phyloP scores from a whole-genome alignment of 2,329 filamentous ascomycete species.

The Cercospora sp. region DNA sequence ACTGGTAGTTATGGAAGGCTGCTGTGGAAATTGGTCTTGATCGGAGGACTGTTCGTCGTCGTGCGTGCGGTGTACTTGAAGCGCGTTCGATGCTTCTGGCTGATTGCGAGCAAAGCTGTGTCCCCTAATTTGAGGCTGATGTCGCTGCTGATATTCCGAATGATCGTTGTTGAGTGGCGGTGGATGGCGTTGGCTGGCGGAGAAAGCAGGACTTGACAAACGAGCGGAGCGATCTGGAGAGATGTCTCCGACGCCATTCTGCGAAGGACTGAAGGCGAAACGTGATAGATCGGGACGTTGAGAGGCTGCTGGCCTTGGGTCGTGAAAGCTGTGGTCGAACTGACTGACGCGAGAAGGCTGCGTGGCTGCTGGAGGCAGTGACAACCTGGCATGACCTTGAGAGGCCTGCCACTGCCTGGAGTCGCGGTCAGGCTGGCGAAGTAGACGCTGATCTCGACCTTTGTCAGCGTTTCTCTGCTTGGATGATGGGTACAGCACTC shows the following conservation, averaged over 20 bases:
- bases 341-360: not conserved
- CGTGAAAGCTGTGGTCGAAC: not conserved
- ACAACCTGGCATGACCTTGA: slow-evolving; percentile 42
- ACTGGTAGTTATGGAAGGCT: not conserved
- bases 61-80: not conserved
- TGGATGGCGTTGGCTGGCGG: slow-evolving; percentile 36
- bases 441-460: slow-evolving; percentile 40
- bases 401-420: slow-evolving; percentile 40
- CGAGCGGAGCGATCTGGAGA: slow-evolving; percentile 28
- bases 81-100: not conserved
- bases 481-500: slow-evolving; percentile 9
- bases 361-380: slow-evolving; percentile 33
- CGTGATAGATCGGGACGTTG: slow-evolving; percentile 8
- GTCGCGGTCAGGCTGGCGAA: slow-evolving; percentile 38
- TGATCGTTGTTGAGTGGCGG: not conserved
- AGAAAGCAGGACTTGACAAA: slow-evolving; percentile 46
- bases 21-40: not conserved
- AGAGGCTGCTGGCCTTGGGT: not conserved
- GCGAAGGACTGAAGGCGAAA: slow-evolving; percentile 33
- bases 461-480: slow-evolving; percentile 19
- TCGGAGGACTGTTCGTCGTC: not conserved
- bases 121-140: not conserved
- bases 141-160: not conserved
- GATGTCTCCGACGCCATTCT: slow-evolving; percentile 36
- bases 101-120: not conserved